Base-by-base conservation (phyloP, 345 rosid genomes). In the Eutrema japonicum region DNA sequence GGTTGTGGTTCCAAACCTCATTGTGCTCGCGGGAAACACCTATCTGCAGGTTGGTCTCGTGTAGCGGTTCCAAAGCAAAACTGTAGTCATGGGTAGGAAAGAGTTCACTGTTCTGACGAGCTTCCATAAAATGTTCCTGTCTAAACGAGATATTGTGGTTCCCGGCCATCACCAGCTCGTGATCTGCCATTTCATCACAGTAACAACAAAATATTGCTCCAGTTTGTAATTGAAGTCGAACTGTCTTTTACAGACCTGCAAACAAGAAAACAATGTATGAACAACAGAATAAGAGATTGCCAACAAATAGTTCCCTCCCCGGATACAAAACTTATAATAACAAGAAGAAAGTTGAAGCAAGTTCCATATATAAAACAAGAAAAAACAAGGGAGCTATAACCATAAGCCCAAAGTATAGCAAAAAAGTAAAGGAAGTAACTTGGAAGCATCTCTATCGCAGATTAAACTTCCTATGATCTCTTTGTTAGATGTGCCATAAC, bases 161-260 rank as follows among this genome's bases (percentile, higher is more conserved):
- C 58, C 50, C 66, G 38, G 54, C 33, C 35, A 77, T 62, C 68
- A 74, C 41, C 46, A 79, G 53, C 77, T 82, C 70, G n/a, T 67
- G 70, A 38, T 82, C 77, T 52, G 59, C 77, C 85, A 82, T 82
- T 32, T 64, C 79, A 75, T 62, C 49, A 60, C 43, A 11, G 13
- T 47, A 61, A 52, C 50, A 73, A 22, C 26, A 22, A 22, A 57
- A 74, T 18, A 18, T 18, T 42, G 7, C 7, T 49, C 35, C 26
- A 8, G 58, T 38, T 11, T 36, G 40, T 14, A 64, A 42, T 12
- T 40, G 52, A 50, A 61, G 53, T 42, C 14, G 45, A 7, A 7
- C 2, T 42, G 57, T 11, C 5, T 18, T 18, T 26, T 10, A 53
- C 1, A 27, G 29, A 54, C 50, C 79, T 76, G 70, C 26, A 53